Conservation (phyloP, 73 alveolate genomes). For the Urostyla sp. region DNA sequence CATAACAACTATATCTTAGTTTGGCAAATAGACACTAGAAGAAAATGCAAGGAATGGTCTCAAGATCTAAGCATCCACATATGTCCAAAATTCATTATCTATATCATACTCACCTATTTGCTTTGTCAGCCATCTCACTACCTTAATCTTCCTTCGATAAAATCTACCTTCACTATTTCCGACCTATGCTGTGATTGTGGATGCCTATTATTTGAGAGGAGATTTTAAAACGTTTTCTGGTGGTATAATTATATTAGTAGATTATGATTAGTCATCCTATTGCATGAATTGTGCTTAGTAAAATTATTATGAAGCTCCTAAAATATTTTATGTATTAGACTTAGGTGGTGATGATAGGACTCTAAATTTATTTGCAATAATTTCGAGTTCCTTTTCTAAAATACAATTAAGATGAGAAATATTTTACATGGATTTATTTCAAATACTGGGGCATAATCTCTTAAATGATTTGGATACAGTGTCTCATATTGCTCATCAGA, state of each 20-base stretch:
- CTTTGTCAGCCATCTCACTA: constrained; percentile 69
- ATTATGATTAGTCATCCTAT: no score
- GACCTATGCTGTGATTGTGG: no score
- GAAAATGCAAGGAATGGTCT: constrained; percentile 68
- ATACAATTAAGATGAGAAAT: not conserved
- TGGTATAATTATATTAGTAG: no score
- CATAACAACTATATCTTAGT: constrained; percentile 60
- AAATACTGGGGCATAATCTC: constrained; percentile 70
- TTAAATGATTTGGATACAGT: constrained; percentile 69
- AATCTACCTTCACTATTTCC: not conserved
- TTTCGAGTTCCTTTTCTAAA: constrained; percentile 68
- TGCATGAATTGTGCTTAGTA: no score
- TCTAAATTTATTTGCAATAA: constrained; percentile 67
- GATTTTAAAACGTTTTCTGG: no score
- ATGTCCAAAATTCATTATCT: constrained; percentile 69
- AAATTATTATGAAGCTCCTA: constrained; percentile 9
- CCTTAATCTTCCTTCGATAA: constrained; percentile 45
- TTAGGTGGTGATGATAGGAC: no score
- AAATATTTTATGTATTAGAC: not conserved
- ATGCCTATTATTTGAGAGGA: no score
- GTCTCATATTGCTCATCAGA: constrained; percentile 52
- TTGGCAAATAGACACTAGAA: constrained; percentile 67
- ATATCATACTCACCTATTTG: constrained; percentile 72
- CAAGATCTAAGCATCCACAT: constrained; percentile 56
- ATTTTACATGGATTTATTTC: constrained; percentile 55